phyloP scores from a whole-genome alignment of 345 rosid genomes.

The Linum lewisii region DNA sequence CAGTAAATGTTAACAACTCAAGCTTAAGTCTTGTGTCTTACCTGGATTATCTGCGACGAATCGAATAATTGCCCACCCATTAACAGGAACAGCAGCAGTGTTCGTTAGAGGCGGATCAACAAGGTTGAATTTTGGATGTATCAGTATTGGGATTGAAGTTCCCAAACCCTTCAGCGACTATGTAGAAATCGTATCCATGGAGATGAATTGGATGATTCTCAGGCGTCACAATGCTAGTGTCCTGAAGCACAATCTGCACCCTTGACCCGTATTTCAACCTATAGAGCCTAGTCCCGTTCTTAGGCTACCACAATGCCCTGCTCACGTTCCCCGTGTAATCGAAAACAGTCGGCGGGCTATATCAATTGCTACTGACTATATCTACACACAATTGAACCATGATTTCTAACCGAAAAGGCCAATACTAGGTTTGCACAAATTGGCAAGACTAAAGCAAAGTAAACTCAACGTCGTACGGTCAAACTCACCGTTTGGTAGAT shows the following conservation, averaged over 20 bases:
- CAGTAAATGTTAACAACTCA: too few species aligned
- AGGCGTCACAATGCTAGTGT: conserved; percentile 1
- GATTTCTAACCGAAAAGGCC: too few species aligned
- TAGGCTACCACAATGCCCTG: neutral
- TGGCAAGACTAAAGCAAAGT: too few species aligned
- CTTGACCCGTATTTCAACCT: neutral
- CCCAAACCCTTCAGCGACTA: conserved; percentile 1
- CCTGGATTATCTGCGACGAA: conserved; percentile 7
- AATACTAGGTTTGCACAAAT: too few species aligned
- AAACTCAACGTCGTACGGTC: too few species aligned
- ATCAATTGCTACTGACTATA: too few species aligned
- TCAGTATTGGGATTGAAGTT: conserved; percentile 2
- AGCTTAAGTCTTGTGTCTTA: too few species aligned
- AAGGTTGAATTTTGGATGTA: conserved; percentile 1
- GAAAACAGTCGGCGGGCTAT: neutral
- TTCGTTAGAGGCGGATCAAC: conserved; percentile 4
- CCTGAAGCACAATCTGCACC: conserved; percentile 1
- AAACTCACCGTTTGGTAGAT: too few species aligned
- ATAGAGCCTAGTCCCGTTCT: neutral
- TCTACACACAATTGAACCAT: too few species aligned
- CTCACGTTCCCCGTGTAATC: conserved; percentile 4
- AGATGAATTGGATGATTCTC: conserved; percentile 5
- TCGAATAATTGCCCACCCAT: conserved; percentile 2
- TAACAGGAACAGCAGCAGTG: neutral
- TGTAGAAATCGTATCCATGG: conserved; percentile 6